A percentile compares a stretch with the other conserved stretches of the same genome.
phyloP scores from a whole-genome alignment of 148 eudicot species.

The Cornus florida region DNA sequence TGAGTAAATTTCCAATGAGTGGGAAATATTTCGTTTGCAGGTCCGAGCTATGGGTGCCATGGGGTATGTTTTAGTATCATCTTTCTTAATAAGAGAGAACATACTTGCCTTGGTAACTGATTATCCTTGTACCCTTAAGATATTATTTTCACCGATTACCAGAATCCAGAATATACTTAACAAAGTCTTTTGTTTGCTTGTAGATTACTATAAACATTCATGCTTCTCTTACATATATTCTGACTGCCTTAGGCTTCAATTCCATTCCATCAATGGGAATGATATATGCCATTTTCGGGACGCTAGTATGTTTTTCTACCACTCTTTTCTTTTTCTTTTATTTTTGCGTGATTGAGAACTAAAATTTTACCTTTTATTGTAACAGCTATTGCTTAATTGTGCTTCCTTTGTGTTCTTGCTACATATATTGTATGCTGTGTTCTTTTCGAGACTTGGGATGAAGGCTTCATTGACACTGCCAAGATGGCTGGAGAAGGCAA shows the following conservation, averaged over 20 bases:
- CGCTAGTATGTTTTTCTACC: slow-evolving; percentile 49
- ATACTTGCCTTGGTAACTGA: slow-evolving; percentile 79
- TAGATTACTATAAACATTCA: slow-evolving; percentile 89
- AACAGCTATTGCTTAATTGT: slow-evolving; percentile 80
- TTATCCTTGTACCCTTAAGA: neutral
- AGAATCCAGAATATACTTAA: slow-evolving; percentile 12
- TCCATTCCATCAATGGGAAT: slow-evolving; percentile 72
- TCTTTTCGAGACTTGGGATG: slow-evolving; percentile 77
- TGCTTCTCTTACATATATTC: slow-evolving; percentile 59
- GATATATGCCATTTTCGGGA: slow-evolving; percentile 74
- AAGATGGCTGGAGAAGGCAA: slow-evolving; percentile 69
- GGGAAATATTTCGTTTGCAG: slow-evolving; percentile 36
- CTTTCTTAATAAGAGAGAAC: slow-evolving; percentile 89
- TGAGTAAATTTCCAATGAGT: neutral
- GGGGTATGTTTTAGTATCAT: slow-evolving; percentile 73
- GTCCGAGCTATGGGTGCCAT: slow-evolving; percentile 77
- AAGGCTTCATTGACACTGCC: slow-evolving; percentile 64
- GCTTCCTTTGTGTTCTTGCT: slow-evolving; percentile 74
- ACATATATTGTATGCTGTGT: slow-evolving; percentile 80
- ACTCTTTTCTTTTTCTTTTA: neutral
- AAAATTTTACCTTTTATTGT: neutral
- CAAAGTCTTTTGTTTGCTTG: slow-evolving; percentile 14
- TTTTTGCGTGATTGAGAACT: neutral
- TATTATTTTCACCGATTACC: neutral
- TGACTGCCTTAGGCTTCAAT: slow-evolving; percentile 61